Evolutionary conservation across 2,329 filamentous ascomycete genomes (phyloP).

Genomic region (Podosphaera aphanis): DNA sequence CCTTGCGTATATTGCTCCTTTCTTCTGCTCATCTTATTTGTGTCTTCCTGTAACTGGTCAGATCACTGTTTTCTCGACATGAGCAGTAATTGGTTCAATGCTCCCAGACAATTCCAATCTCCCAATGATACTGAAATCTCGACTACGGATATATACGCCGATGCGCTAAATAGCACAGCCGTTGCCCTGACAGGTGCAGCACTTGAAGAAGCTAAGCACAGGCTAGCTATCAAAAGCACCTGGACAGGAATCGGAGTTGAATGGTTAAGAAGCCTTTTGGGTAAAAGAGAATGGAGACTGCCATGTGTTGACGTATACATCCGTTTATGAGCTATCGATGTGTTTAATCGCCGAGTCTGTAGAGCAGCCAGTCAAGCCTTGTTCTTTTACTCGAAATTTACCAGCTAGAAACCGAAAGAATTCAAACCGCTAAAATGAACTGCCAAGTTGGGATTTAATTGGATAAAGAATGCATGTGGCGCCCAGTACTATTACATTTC

Average conservation of each 20-base stretch:
- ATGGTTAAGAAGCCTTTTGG: constrained; percentile 64
- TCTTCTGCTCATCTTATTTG: constrained; percentile 80
- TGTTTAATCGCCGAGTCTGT: too few relatives aligned
- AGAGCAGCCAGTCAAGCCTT: too few relatives aligned
- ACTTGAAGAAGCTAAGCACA: constrained; percentile 31
- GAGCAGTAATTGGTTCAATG: constrained; percentile 73
- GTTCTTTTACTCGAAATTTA: too few relatives aligned
- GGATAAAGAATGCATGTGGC: too few relatives aligned
- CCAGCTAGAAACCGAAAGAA: too few relatives aligned
- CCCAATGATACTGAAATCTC: constrained; percentile 4
- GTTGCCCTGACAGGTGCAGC: constrained; percentile 42
- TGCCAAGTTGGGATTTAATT: too few relatives aligned
- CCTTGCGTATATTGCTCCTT: constrained; percentile 97
- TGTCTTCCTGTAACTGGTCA: constrained; percentile 75
- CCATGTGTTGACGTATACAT: constrained; percentile 81
- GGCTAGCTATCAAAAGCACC: constrained; percentile 29
- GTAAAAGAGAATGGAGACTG: constrained; percentile 68
- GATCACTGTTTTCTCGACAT: constrained; percentile 88
- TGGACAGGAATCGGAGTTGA: constrained; percentile 62
- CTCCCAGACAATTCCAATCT: constrained; percentile 23
- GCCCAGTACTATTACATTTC: too few relatives aligned
- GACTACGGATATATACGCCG: constrained; percentile 9
- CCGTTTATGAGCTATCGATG: constrained; percentile 28
- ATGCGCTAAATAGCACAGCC: constrained; percentile 43
- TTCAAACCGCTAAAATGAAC: too few relatives aligned